Conservation (phyloP, 1,284 basidiomycete species). For the Tylopilus sp. region DNA sequence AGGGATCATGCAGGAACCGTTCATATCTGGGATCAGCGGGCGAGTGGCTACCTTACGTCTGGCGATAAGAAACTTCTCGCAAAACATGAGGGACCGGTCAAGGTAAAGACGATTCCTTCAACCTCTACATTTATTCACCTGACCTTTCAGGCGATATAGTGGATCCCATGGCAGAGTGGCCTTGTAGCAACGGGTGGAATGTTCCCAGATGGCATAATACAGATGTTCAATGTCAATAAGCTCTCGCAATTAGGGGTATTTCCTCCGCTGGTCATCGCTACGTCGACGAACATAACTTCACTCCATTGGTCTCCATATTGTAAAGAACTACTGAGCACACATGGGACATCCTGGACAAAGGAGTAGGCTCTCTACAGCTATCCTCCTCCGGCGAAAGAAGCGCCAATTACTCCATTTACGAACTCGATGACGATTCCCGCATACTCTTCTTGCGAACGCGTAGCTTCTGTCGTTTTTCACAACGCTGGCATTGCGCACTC, state of each 20-base stretch:
- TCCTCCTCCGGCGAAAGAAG: constrained; percentile 33
- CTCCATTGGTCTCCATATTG: constrained; percentile 89
- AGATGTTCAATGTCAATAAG: constrained; percentile 75
- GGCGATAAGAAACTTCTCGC: constrained; percentile 54
- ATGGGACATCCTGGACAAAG: constrained; percentile 65
- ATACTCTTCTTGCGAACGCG: constrained; percentile 58
- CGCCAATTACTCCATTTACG: constrained; percentile 31
- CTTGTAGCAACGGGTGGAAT: constrained; percentile 89
- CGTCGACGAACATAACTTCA: constrained; percentile 79
- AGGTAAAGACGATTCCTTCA: constrained; percentile 51
- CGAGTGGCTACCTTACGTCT: constrained; percentile 45
- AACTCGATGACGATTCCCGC: constrained; percentile 69
- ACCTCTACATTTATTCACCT: not conserved
- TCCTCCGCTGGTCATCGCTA: constrained; percentile 49
- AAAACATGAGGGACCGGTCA: constrained; percentile 65
- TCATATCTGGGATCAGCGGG: constrained; percentile 58
- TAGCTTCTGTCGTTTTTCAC: constrained; percentile 46
- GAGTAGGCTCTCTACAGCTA: constrained; percentile 30
- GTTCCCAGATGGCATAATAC: constrained; percentile 80
- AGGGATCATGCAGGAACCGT: constrained; percentile 56
- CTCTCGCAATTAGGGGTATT: constrained; percentile 50
- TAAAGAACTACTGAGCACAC: constrained; percentile 90
- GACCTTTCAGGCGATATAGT: constrained; percentile 78
- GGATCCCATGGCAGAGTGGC: constrained; percentile 92
- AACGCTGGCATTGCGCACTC: constrained; percentile 43